Conservation (phyloP, 768 basidiomycete species). For the Lentinula guzmanii region DNA sequence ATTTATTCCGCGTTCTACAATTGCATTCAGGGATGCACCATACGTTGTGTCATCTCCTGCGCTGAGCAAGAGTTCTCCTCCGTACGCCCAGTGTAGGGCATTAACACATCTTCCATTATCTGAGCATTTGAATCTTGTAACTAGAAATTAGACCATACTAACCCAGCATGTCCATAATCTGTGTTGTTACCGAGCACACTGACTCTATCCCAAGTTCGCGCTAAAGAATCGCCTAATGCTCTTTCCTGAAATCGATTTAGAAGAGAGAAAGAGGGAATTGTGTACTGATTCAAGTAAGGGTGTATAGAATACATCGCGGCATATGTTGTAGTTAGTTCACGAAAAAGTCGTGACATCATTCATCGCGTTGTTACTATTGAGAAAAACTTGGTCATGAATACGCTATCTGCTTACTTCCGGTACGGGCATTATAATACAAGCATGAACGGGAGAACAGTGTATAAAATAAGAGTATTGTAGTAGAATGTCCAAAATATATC, state of each 20-base stretch:
- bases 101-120: conserved; percentile 58
- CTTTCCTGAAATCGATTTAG: not conserved
- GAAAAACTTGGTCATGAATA: not conserved
- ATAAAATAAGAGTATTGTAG: not conserved
- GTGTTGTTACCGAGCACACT: conserved; percentile 62
- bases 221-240: not conserved
- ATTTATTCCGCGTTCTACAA: not conserved
- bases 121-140: not conserved
- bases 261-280: not conserved
- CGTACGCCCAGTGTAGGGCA: conserved; percentile 65
- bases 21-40: conserved; percentile 12
- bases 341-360: no score
- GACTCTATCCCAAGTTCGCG: conserved; percentile 47
- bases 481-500: not conserved
- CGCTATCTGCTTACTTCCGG: not conserved
- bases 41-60: conserved; percentile 73
- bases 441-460: not conserved
- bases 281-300: not conserved
- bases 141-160: conserved; percentile 10
- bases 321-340: not conserved
- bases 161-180: conserved; percentile 66
- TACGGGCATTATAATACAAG: not conserved
- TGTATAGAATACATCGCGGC: not conserved
- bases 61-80: conserved; percentile 60
- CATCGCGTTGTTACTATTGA: no score